Conservation (phyloP, 139 green algal genomes). For the Tetratostichococcus sp. region DNA sequence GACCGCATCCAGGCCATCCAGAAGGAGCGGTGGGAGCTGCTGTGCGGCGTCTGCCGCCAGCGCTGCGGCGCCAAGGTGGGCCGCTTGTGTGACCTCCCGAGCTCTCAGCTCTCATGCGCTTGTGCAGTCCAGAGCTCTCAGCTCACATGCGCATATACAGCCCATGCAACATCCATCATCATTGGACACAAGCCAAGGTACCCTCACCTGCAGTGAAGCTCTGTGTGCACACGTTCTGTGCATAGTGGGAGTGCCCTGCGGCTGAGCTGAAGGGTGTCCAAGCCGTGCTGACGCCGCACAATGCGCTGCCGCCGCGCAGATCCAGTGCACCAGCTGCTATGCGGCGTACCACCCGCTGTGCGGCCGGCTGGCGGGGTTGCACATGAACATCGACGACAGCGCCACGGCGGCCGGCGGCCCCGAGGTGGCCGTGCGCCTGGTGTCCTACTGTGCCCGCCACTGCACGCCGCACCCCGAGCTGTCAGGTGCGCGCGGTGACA, state of each 20-base stretch:
- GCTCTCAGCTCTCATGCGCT: too few species aligned
- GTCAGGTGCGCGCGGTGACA: constrained; percentile 18
- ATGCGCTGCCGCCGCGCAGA: constrained; percentile 34
- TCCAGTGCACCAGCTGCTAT: constrained; percentile 89
- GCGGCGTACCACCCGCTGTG: constrained; percentile 86
- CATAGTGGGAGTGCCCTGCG: too few species aligned
- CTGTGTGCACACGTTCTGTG: too few species aligned
- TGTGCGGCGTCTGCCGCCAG: constrained; percentile 75
- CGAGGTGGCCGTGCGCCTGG: constrained; percentile 38
- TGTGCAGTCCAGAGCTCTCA: background rate
- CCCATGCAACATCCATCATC: too few species aligned
- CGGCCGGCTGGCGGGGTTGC: constrained; percentile 70
- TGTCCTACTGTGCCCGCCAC: constrained; percentile 75
- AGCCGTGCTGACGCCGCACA: too few species aligned
- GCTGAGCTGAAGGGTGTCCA: too few species aligned
- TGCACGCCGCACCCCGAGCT: constrained; percentile 51
- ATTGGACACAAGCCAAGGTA: too few species aligned
- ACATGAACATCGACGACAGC: constrained; percentile 77
- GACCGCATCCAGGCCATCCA: constrained; percentile 72
- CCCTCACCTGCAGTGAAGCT: too few species aligned
- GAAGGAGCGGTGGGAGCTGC: constrained; percentile 84
- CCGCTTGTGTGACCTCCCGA: too few species aligned
- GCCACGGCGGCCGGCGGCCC: constrained; percentile 21
- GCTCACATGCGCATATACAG: background rate
- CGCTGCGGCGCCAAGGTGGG: background rate